Evolutionary conservation across 2,329 filamentous ascomycete genomes (phyloP).

Genomic region (Myriangium duriaei): DNA sequence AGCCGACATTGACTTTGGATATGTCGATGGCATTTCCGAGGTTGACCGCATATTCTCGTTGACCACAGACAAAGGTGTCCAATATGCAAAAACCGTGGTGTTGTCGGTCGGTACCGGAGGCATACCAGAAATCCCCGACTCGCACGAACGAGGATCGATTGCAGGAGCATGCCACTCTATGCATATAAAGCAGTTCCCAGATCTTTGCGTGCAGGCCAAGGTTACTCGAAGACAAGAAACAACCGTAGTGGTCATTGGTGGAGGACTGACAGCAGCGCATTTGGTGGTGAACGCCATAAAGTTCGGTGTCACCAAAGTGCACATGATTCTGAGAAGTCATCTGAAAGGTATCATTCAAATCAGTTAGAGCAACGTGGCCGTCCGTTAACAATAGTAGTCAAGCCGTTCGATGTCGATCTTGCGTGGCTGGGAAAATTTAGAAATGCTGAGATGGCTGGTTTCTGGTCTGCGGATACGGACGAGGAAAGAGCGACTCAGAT

Average conservation of each 20-base stretch:
- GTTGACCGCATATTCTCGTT: slow-evolving; percentile 52
- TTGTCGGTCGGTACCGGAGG: slow-evolving; percentile 60
- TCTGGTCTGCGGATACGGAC: slow-evolving; percentile 64
- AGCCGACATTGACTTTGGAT: slow-evolving; percentile 47
- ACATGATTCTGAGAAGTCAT: slow-evolving; percentile 52
- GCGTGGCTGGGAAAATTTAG: slow-evolving; percentile 75
- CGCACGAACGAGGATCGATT: slow-evolving; percentile 11
- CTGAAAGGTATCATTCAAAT: slow-evolving; percentile 26
- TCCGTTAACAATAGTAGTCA: slow-evolving; percentile 33
- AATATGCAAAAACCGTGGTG: slow-evolving; percentile 51
- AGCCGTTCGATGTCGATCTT: slow-evolving; percentile 66
- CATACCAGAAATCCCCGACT: slow-evolving; percentile 37
- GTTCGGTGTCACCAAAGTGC: slow-evolving; percentile 54
- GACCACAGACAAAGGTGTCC: slow-evolving; percentile 40
- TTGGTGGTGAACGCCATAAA: slow-evolving; percentile 54
- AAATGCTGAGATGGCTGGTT: slow-evolving; percentile 62
- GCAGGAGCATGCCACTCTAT: slow-evolving; percentile 52
- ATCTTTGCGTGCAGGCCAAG: slow-evolving; percentile 38
- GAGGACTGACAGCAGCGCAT: slow-evolving; percentile 65
- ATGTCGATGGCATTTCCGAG: slow-evolving; percentile 27
- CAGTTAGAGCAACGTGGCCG: background rate
- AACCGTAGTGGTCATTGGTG: slow-evolving; percentile 58
- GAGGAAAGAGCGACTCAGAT: slow-evolving; percentile 56
- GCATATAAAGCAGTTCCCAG: slow-evolving; percentile 48
- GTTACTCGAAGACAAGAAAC: slow-evolving; percentile 41